Evolutionary conservation across 306 rosid species (phyloP), one percentile per base, ranked within the genome.

Genomic region (Corylus avellana): DNA sequence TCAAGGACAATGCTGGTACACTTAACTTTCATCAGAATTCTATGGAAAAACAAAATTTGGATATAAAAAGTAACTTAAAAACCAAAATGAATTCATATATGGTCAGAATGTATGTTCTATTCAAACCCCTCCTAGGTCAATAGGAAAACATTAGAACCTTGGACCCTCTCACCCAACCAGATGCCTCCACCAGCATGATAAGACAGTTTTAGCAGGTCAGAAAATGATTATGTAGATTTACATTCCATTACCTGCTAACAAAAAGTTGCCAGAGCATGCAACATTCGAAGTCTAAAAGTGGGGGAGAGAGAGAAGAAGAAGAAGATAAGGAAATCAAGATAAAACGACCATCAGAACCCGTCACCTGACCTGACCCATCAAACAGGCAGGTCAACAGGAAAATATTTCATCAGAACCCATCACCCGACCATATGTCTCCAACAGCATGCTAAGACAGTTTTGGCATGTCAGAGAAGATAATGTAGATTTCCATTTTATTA

Each of bases 1-100:
- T 49, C 11, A 76, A 47, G 80, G n/a, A 54, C 79, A 64, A 29
- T 74, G 77, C n/a, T 55, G 70, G 64, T 47, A 39, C 11, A 29
- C 27, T 78, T 25, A 72, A 64, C 50, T 32, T 29, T 6, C n/a
- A 3, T 8, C 13, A 8, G 18, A 39, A 32, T 7, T 67, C 2
- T 17, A n/a, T 18, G 13, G 4, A 42, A 4, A 67, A 18, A 9
- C 11, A 39, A 17, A 67, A 14, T 1, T 18, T 42, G 16, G 12
- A n/a, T 12, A 18, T 17, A 42, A 10, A 42, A 42, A 9, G 46
- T 29, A 63, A 32, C 17, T 25, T 4, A 63, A 46, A 32, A 32
- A 63, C 46, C 70, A 29, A 63, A 32, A 64, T 14, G 70, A 35
- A 64, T 37, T 17, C 46, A 35, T 18, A 32, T 35, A 3, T 17